Evolutionary conservation across 2,329 filamentous ascomycete species (phyloP).

Genomic region (Cylindrodendrum hubeiense): DNA sequence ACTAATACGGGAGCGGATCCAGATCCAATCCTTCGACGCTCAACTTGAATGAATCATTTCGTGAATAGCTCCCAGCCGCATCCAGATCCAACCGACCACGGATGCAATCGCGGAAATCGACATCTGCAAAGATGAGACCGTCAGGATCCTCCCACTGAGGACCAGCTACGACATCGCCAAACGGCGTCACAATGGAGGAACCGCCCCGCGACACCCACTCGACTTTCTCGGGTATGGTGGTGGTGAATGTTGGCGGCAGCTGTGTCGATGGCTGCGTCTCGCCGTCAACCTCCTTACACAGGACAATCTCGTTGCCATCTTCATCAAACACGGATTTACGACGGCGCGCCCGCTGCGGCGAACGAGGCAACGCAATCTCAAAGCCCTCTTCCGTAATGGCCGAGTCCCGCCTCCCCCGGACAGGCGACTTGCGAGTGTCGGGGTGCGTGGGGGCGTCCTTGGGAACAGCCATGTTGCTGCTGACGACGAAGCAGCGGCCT

Average conservation of each 20-base stretch:
- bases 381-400: constrained; percentile 60
- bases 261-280: not conserved
- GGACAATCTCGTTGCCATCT: constrained; percentile 68
- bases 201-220: constrained; percentile 79
- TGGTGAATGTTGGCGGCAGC: constrained; percentile 12
- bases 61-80: constrained; percentile 86
- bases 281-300: constrained; percentile 43
- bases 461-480: constrained; percentile 84
- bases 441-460: constrained; percentile 15
- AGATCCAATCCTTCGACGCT: constrained; percentile 70
- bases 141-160: constrained; percentile 86
- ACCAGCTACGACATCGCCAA: constrained; percentile 83
- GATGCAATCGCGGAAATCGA: constrained; percentile 90
- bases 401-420: constrained; percentile 48
- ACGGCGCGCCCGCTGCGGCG: constrained; percentile 42
- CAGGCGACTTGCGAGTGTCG: constrained; percentile 1
- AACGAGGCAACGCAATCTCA: constrained; percentile 59
- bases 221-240: constrained; percentile 32
- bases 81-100: constrained; percentile 86
- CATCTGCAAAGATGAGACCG: constrained; percentile 76
- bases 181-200: constrained; percentile 83
- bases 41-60: constrained; percentile 74
- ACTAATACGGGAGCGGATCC: constrained; percentile 66
- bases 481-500: constrained; percentile 87
- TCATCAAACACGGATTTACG: constrained; percentile 62